Percentiles rank a stretch among this genome's conserved stretches.
These are phyloP conservation scores for Trichosporon ovoides DNA, from an alignment of 1,284 basidiomycete species.

Conservation along the genomic window DNA sequence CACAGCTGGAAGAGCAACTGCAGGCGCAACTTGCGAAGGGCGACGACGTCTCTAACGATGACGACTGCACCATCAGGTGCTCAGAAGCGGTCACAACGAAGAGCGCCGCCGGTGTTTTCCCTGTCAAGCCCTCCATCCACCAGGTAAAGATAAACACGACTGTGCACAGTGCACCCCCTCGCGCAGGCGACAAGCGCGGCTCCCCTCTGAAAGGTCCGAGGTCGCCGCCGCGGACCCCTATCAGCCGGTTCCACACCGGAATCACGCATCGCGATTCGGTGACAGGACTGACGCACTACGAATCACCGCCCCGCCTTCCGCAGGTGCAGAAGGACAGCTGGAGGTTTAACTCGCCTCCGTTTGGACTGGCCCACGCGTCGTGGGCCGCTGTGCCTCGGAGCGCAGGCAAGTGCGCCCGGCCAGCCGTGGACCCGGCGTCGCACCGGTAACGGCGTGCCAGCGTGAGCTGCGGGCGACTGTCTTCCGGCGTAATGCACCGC, in stretches of 20 bases:
- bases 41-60: neutral
- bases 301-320: neutral
- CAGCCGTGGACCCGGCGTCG: neutral
- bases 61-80: neutral
- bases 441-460: too few relatives aligned
- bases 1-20: neutral
- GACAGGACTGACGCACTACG: neutral
- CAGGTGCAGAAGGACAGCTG: conserved; percentile 1
- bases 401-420: neutral
- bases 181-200: neutral
- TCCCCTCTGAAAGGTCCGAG: neutral
- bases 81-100: neutral
- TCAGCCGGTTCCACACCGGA: too few relatives aligned
- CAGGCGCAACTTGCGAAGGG: neutral
- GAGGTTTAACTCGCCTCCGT: conserved; percentile 1
- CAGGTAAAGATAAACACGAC: neutral
- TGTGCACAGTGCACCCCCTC: too few relatives aligned
- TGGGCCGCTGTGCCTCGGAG: neutral
- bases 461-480: too few relatives aligned
- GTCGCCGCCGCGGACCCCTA: neutral
- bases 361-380: neutral
- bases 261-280: too few relatives aligned
- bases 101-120: neutral
- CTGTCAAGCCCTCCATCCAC: neutral
- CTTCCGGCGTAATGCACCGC: too few relatives aligned